These are phyloP conservation scores for Cryptomeria japonica DNA, from an alignment of 75 land plant species.

Conservation along the genomic window DNA sequence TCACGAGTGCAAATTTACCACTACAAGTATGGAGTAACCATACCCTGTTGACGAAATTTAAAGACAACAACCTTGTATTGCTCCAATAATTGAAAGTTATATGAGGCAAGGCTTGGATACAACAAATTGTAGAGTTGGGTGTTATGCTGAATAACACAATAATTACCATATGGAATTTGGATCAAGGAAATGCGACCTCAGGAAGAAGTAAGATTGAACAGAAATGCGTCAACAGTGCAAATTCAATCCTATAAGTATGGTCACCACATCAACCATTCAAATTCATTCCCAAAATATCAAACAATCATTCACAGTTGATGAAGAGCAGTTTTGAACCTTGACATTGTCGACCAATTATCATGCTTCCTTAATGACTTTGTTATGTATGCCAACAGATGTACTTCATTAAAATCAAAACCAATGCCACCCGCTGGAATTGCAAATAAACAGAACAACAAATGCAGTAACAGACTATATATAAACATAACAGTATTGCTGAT, in stretches of 20 bases:
- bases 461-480: background rate
- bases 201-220: background rate
- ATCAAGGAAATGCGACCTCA: background rate
- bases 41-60: background rate
- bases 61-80: background rate
- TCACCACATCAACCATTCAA: background rate
- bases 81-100: background rate
- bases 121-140: background rate
- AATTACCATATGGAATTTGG: background rate
- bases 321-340: background rate
- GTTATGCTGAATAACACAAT: background rate
- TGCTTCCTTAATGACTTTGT: background rate
- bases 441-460: background rate
- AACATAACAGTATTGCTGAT: background rate
- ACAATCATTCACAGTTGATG: background rate
- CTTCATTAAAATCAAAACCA: background rate
- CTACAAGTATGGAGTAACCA: background rate
- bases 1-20: background rate
- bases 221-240: background rate
- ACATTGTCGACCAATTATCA: background rate
- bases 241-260: background rate
- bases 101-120: background rate
- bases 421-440: background rate
- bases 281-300: background rate
- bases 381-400: background rate